phyloP scores from a whole-genome alignment of 768 basidiomycete genomes.

The Naganishia antarctica region DNA sequence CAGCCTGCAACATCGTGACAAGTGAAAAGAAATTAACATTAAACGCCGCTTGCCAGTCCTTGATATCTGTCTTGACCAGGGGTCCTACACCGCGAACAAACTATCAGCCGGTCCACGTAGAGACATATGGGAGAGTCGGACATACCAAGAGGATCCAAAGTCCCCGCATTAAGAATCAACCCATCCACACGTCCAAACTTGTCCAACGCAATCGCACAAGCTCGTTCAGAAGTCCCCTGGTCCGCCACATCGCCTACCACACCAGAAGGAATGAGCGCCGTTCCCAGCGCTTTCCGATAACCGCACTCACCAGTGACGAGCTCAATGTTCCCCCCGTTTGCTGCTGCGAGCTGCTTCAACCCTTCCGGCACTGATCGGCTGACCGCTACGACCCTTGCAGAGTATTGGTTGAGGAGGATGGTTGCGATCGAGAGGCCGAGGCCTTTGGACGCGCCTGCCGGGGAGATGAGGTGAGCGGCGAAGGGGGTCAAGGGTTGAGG shows the following conservation, averaged over 20 bases:
- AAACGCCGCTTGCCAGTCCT: conserved; percentile 52
- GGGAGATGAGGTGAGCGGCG: background rate
- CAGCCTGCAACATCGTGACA: conserved; percentile 62
- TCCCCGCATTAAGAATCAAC: conserved; percentile 79
- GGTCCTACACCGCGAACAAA: conserved; percentile 48
- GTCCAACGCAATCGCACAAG: conserved; percentile 56
- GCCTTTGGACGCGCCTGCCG: conserved; percentile 70
- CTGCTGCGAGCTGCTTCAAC: conserved; percentile 48
- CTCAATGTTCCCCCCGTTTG: conserved; percentile 53
- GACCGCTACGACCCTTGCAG: conserved; percentile 68
- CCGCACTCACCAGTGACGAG: conserved; percentile 55
- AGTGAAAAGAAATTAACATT: conserved; percentile 86
- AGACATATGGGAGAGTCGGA: conserved; percentile 55
- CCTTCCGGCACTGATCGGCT: conserved; percentile 50
- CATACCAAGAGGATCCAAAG: conserved; percentile 63
- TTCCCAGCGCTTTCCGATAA: no score
- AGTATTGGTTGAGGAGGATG: conserved; percentile 62
- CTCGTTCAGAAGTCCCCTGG: conserved; percentile 46
- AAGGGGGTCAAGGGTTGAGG: background rate
- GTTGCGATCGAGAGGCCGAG: conserved; percentile 74
- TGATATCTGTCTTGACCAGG: conserved; percentile 32
- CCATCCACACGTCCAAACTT: conserved; percentile 66
- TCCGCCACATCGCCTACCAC: conserved; percentile 63
- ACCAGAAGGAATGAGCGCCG: no score
- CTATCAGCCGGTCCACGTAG: conserved; percentile 49